phyloP scores from a whole-genome alignment of 805 yeast genomes.

The Cyberlindnera mycetangii region DNA sequence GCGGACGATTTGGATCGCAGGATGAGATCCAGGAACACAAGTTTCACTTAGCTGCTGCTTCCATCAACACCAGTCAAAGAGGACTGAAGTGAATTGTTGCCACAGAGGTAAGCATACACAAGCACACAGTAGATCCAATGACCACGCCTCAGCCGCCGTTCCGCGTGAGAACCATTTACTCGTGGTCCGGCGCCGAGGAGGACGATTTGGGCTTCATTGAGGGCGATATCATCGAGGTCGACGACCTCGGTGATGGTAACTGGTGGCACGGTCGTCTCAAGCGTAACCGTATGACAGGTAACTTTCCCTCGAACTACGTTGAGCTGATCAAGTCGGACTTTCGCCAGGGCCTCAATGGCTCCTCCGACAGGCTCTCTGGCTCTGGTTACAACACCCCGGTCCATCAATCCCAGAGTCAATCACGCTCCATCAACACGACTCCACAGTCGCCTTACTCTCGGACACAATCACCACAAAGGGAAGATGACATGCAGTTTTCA shows the following conservation, averaged over 20 bases:
- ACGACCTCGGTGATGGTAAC: slow-evolving; percentile 75
- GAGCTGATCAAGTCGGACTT: slow-evolving; percentile 44
- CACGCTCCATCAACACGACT: slow-evolving; percentile 1
- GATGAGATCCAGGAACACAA: slow-evolving; percentile 1
- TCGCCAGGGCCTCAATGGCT: slow-evolving; percentile 11
- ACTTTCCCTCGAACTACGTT: slow-evolving; percentile 87
- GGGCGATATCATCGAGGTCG: slow-evolving; percentile 87
- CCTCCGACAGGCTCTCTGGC: slow-evolving; percentile 3
- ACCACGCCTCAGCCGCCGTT: slow-evolving; percentile 53
- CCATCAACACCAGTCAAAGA: background rate
- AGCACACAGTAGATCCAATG: background rate
- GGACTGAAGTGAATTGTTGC: no score
- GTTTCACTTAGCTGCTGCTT: slow-evolving; percentile 1
- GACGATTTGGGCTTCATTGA: slow-evolving; percentile 92
- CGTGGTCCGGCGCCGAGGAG: slow-evolving; percentile 92
- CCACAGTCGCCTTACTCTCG: slow-evolving; percentile 18
- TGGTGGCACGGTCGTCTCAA: slow-evolving; percentile 88
- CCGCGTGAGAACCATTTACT: slow-evolving; percentile 75
- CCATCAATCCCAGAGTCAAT: background rate
- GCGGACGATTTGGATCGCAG: slow-evolving; percentile 7
- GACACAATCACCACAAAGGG: slow-evolving; percentile 8
- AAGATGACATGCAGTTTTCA: slow-evolving; percentile 28
- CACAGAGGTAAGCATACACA: no score
- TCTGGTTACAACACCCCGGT: slow-evolving; percentile 2
- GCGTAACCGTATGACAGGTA: slow-evolving; percentile 79